A percentile compares a stretch with the other conserved stretches of the same genome.
phyloP scores from a whole-genome alignment of 306 rosid genomes.

The Rosa multiflora region DNA sequence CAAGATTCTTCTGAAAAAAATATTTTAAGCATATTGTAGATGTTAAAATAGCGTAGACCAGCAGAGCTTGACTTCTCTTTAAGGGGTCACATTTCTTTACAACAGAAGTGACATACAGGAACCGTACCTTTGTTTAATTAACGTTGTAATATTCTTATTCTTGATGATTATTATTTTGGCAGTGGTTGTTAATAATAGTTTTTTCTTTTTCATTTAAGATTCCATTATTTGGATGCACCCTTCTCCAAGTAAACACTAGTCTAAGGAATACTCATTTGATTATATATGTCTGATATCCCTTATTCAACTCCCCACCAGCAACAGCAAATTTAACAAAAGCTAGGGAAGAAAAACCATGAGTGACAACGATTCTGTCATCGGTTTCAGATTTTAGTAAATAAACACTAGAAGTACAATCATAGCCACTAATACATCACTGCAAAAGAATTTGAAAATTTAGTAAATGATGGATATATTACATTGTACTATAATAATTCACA shows the following conservation, averaged over 20 bases:
- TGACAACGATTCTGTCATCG: neutral
- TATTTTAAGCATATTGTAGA: neutral
- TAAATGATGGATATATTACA: too few species aligned
- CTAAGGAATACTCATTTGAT: neutral
- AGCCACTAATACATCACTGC: too few species aligned
- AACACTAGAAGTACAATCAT: too few species aligned
- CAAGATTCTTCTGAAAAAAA: too few species aligned
- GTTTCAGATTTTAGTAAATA: neutral
- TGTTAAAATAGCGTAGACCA: too few species aligned
- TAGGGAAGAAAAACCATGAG: neutral
- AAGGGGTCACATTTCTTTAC: neutral
- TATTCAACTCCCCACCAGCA: slow-evolving; percentile 2
- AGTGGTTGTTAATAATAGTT: neutral
- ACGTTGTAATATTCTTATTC: neutral
- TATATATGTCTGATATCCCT: slow-evolving; percentile 1
- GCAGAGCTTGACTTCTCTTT: slow-evolving; percentile 3
- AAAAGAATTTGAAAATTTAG: too few species aligned
- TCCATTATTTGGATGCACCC: slow-evolving; percentile 14
- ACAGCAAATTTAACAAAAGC: neutral
- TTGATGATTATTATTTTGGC: neutral
- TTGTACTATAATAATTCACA: too few species aligned
- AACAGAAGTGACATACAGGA: neutral
- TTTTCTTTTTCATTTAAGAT: neutral
- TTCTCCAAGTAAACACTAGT: slow-evolving; percentile 8
- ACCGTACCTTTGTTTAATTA: neutral